Evolutionary conservation across 2,329 filamentous ascomycete genomes (phyloP).

Genomic region (Microcyclosporella mali): DNA sequence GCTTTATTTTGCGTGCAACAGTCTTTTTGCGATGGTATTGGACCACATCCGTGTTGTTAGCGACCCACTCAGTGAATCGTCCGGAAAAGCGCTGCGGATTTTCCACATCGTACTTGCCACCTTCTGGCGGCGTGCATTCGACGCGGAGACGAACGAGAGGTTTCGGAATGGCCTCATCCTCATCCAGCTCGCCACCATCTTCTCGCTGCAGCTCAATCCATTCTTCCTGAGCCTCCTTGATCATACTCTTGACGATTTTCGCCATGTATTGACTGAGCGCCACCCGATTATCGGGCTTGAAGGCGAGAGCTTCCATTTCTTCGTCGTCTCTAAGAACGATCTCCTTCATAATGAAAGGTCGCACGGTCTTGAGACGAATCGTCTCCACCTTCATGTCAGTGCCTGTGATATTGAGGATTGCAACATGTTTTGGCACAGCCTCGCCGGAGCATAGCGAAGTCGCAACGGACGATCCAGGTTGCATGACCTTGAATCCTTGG

Average conservation of each 20-base stretch:
- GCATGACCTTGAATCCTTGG: conserved; percentile 91
- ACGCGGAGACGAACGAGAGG: conserved; percentile 86
- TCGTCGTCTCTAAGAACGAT: conserved; percentile 70
- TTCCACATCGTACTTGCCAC: conserved; percentile 80
- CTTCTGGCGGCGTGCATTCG: conserved; percentile 79
- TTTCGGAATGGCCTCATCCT: conserved; percentile 60
- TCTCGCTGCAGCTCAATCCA: conserved; percentile 76
- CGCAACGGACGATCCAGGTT: conserved; percentile 91
- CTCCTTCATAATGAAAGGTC: conserved; percentile 84
- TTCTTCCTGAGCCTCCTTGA: conserved; percentile 71
- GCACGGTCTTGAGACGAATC: conserved; percentile 77
- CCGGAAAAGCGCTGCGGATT: conserved; percentile 96
- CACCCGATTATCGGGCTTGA: conserved; percentile 73
- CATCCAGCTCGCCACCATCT: conserved; percentile 35
- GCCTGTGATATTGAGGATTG: conserved; percentile 76
- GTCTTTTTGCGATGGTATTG: conserved; percentile 81
- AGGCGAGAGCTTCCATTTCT: conserved; percentile 69
- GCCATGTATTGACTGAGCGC: conserved; percentile 73
- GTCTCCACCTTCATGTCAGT: conserved; percentile 65
- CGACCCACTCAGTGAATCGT: conserved; percentile 80
- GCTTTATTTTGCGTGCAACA: conserved; percentile 39
- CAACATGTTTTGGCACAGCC: conserved; percentile 83
- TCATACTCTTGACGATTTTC: conserved; percentile 75
- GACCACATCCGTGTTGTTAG: conserved; percentile 89
- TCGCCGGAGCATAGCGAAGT: conserved; percentile 88